Base-by-base conservation (phyloP, 345 rosid genomes). In the Aegle marmelos region DNA sequence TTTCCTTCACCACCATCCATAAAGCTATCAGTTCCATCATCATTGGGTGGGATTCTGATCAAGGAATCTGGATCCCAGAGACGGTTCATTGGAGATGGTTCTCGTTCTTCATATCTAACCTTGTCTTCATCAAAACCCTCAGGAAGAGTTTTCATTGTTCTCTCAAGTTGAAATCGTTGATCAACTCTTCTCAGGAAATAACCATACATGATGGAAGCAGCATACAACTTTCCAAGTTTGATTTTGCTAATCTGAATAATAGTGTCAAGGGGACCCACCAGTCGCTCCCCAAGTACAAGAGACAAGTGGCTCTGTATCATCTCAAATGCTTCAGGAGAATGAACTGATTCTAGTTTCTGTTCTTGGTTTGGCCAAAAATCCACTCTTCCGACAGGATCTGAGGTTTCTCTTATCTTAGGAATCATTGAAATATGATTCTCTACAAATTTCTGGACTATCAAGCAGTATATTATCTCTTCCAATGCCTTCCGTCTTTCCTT, bases 361-460 rank as follows among this genome's bases (percentile, higher is more conserved):
- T 93, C 98, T 86, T 95, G 97, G 78, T 93, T 93, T 27, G 97
- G 98, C 98, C 99, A 95, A 81, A 89, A 88, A 89, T 91, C 98
- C 67, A 95, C 88, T 9, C 96, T 86, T 69, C 95, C 96, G 0
- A 87, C 70, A 59, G 94, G 99, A 70, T 95, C 99, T 72, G 93
- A 88, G 13, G 94, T 89, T 70, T 79, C 74, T 9, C 83, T 72
- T 82, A 95, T 80, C 85, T 80, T 89, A 41, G 99, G 96, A 48
- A 95, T 91, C 99, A 93, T 90, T 7, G 89, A 82, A 79, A 95
- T 93, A 69, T 41, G 79, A 33, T 81, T 88, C 45, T 93, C 96
- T 11, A 91, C 81, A 76, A 93, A 92, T 56, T 86, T 90, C 54
- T 90, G 97, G 33, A 93, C 91, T 57, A 95, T 88, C 87, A 91